Percentiles rank a stretch among this genome's conserved stretches.
Evolutionary conservation across 192 early-diverging fungal species (phyloP).

Genomic region (Piromyces sp.): DNA sequence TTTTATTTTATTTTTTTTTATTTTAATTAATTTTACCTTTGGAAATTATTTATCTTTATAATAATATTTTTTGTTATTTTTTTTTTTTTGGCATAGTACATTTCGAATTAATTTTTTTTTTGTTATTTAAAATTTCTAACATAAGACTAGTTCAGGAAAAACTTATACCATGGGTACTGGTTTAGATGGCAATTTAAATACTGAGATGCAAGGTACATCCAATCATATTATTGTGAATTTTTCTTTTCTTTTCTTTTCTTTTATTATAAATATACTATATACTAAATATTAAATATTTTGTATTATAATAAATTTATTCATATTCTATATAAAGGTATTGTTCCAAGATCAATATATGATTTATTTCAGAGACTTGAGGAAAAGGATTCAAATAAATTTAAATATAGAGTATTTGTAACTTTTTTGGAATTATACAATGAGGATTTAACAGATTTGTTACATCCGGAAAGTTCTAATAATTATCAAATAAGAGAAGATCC

Average conservation of each 20-base stretch:
- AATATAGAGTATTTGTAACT: slow-evolving; percentile 34
- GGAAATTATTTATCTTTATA: too few relatives aligned
- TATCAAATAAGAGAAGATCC: slow-evolving; percentile 46
- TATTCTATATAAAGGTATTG: neutral
- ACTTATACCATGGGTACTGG: slow-evolving; percentile 40
- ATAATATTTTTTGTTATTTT: too few relatives aligned
- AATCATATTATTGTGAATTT: too few relatives aligned
- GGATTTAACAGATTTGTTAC: slow-evolving; percentile 76
- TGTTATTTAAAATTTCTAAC: too few relatives aligned
- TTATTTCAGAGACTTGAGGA: neutral
- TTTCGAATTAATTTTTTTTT: too few relatives aligned
- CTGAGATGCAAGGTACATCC: neutral
- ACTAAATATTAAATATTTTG: neutral
- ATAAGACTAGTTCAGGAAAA: slow-evolving; percentile 35
- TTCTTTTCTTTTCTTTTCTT: too few relatives aligned
- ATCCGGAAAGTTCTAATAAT: neutral
- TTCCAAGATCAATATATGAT: neutral
- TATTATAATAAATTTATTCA: too few relatives aligned
- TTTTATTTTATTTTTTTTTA: neutral
- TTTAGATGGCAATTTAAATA: slow-evolving; percentile 13
- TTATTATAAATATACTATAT: too few relatives aligned
- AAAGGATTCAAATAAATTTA: neutral
- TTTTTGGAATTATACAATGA: slow-evolving; percentile 97
- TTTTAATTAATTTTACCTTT: too few relatives aligned
- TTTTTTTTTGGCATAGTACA: too few relatives aligned